Evolutionary conservation across 345 rosid species (phyloP).

Genomic region (Murraya paniculata): DNA sequence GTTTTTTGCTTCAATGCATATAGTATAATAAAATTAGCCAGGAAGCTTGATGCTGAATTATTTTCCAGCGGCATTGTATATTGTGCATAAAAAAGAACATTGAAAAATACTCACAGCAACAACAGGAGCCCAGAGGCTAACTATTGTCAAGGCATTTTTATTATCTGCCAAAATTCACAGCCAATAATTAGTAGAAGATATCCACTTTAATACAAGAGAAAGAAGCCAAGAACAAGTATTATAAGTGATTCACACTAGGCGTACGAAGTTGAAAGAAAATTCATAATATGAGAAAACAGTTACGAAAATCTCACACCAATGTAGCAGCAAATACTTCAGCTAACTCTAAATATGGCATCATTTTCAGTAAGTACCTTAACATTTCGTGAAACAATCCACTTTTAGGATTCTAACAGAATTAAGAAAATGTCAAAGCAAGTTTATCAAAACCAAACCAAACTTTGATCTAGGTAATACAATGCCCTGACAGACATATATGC

Average conservation of each 20-base stretch:
- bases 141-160: slow-evolving; percentile 73
- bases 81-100: not conserved
- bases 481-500: not conserved
- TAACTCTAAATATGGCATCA: not conserved
- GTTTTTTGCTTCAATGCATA: not conserved
- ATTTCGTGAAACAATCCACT: not conserved
- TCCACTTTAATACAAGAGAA: slow-evolving; percentile 7
- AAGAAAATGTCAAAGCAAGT: not conserved
- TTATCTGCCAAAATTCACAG: slow-evolving; percentile 56
- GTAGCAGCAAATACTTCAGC: not conserved
- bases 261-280: not conserved
- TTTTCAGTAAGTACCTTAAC: not conserved
- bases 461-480: not conserved
- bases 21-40: not conserved
- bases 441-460: not conserved
- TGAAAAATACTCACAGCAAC: slow-evolving; percentile 65
- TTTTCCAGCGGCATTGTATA: not conserved
- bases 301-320: not conserved
- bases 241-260: not conserved
- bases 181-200: slow-evolving; percentile 22
- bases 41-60: slow-evolving; percentile 7
- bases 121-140: slow-evolving; percentile 97
- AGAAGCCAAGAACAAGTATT: not conserved
- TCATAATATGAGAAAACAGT: not conserved
- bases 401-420: not conserved